Evolutionary conservation across 192 early-diverging fungal genomes (phyloP).

Genomic region (Rhizophagus clarus): DNA sequence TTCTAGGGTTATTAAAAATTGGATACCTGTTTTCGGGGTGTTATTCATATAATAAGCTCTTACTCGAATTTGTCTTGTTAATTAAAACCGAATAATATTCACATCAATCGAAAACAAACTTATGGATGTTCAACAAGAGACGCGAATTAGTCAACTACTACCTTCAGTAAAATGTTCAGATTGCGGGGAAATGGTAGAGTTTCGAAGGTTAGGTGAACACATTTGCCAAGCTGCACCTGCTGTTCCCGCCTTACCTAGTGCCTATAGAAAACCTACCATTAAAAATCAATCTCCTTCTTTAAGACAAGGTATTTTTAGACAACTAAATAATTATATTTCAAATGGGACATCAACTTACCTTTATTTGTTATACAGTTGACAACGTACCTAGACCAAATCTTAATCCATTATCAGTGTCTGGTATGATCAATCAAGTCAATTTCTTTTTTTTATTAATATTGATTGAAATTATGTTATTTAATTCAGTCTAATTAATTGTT

Average conservation of each 20-base stretch:
- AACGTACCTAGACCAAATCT: background rate
- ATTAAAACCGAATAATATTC: no score
- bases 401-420: background rate
- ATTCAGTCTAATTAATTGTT: background rate
- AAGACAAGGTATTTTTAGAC: background rate
- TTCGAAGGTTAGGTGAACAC: constrained; percentile 53
- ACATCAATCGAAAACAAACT: background rate
- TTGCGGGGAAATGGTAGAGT: constrained; percentile 59
- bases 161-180: constrained; percentile 59
- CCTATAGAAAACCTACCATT: background rate
- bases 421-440: background rate
- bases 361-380: background rate
- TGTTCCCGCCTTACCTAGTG: constrained; percentile 45
- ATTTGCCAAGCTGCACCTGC: constrained; percentile 52
- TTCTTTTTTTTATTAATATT: background rate
- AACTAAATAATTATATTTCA: background rate
- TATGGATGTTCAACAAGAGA: constrained; percentile 26
- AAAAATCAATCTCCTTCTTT: constrained; percentile 3
- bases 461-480: background rate
- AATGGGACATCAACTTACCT: background rate
- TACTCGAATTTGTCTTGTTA: no score
- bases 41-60: no score
- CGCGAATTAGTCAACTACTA: constrained; percentile 58
- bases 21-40: no score
- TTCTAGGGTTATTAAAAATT: no score